Evolutionary conservation across 2,329 filamentous ascomycete genomes (phyloP), one percentile per base, ranked within the genome.

Genomic region (Meredithiella fracta): DNA sequence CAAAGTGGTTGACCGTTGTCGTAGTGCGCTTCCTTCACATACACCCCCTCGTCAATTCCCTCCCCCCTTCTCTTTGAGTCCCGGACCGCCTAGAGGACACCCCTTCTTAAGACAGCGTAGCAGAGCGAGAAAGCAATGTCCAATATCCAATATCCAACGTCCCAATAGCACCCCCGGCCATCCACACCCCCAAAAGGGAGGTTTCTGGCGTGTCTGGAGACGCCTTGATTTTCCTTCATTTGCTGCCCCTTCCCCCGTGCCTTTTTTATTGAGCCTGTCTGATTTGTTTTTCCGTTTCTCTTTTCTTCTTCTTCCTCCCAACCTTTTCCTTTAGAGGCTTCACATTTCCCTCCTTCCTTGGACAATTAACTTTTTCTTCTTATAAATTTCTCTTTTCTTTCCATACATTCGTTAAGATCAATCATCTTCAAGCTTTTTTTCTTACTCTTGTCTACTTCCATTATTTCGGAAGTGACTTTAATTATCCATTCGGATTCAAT

Each of bases 351-450:
- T 52, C 49, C 47, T 47, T 52, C 49, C 47, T 47, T 56, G 63
- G 62, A 61, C 56, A 52, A 52, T 9, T 38, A 38, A 20, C 47
- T 47, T 63, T 58, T 61, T 62, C 60, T 57, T 59, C 57, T 44
- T 44, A 44, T 59, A 47, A 61, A 60, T 60, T 52, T 63, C 62
- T 61, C 62, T 60, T 61, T 57, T 62, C 58, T 60, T 61, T 58
- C 60, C 62, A 60, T 51, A 63, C 62, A 59, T 61, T 62, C 60
- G 60, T 61, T 64, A 62, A 61, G 64, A 62, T 62, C 57, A 60
- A 50, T n/a, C 20, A 44, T 40, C 29, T 22, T 50, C 62, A 57
- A 58, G 29, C 44, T 26, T 15, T 47, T 47, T 44, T 9, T 31
- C 26, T 17, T 56, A 49, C 57, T 42, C 57, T 57, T 54, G 55